Conservation (phyloP, 2,329 filamentous ascomycete genomes). For the Samsoniella hepiali region DNA sequence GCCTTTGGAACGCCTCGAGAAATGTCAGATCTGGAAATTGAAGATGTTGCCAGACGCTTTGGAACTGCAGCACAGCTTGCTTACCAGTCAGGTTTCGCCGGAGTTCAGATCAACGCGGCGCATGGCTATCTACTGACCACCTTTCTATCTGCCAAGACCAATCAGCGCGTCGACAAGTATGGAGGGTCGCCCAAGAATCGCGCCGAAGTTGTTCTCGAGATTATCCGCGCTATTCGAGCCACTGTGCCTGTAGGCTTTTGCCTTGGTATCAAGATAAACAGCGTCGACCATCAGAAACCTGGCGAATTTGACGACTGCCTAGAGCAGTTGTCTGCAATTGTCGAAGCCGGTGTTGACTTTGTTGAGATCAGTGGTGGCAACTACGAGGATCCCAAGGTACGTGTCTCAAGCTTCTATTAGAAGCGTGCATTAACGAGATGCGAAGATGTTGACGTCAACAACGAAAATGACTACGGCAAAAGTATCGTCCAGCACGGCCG, state of each 20-base stretch:
- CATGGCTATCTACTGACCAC: slow-evolving; percentile 58
- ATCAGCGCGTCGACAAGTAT: slow-evolving; percentile 52
- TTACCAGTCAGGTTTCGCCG: slow-evolving; percentile 44
- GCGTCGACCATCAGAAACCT: slow-evolving; percentile 51
- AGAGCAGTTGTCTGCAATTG: slow-evolving; percentile 53
- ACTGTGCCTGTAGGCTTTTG: slow-evolving; percentile 41
- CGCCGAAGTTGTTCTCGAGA: slow-evolving; percentile 48
- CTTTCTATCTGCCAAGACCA: slow-evolving; percentile 50
- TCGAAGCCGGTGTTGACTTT: slow-evolving; percentile 56
- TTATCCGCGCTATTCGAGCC: slow-evolving; percentile 43
- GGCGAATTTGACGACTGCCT: slow-evolving; percentile 50
- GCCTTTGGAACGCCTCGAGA: slow-evolving; percentile 53
- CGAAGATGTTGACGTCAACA: slow-evolving; percentile 27
- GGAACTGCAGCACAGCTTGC: slow-evolving; percentile 48
- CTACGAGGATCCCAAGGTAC: slow-evolving; percentile 51
- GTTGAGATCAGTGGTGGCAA: slow-evolving; percentile 65
- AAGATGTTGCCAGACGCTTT: slow-evolving; percentile 51
- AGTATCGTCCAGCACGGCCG: slow-evolving; percentile 38
- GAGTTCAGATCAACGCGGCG: slow-evolving; percentile 44
- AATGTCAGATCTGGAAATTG: slow-evolving; percentile 53
- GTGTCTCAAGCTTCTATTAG: neutral
- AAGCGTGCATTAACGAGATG: slow-evolving; percentile 4
- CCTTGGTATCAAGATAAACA: slow-evolving; percentile 55
- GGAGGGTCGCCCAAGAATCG: slow-evolving; percentile 50
- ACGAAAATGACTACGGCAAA: slow-evolving; percentile 26